Evolutionary conservation across 176 grass and related monocot genomes (phyloP).

Genomic region (Triticum turgidum): DNA sequence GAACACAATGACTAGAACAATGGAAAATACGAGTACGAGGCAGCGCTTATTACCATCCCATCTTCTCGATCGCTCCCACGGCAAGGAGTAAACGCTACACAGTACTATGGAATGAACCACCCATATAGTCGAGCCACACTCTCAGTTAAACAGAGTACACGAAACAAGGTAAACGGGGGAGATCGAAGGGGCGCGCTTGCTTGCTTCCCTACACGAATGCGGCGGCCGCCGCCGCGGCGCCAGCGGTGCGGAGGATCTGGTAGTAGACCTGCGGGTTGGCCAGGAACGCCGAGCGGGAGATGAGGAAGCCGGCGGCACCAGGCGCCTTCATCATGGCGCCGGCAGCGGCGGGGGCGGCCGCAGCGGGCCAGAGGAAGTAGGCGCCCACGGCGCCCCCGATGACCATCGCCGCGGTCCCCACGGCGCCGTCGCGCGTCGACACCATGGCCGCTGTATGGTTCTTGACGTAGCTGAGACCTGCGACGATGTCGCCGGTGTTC

Average conservation of each 20-base stretch:
- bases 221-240: not conserved
- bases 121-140: not conserved
- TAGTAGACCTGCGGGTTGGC: slow-evolving; percentile 20
- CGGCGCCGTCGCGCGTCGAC: not conserved
- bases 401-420: not conserved
- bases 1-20: not conserved
- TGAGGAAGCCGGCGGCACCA: not conserved
- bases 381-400: not conserved
- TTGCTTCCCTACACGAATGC: not conserved
- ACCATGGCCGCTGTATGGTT: not conserved
- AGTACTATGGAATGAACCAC: no score
- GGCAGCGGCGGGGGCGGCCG: not conserved
- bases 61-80: no score
- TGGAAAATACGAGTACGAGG: not conserved
- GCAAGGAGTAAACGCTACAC: no score
- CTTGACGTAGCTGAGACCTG: not conserved
- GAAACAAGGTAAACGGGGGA: not conserved
- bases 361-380: slow-evolving; percentile 14
- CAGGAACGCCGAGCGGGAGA: not conserved
- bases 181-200: not conserved
- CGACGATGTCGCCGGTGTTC: not conserved
- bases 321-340: slow-evolving; percentile 25
- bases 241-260: slow-evolving; percentile 6
- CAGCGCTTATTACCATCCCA: not conserved
- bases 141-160: not conserved